Evolutionary conservation across 495 filamentous ascomycete genomes (phyloP).

Genomic region (Aspergillus coremiiformis): DNA sequence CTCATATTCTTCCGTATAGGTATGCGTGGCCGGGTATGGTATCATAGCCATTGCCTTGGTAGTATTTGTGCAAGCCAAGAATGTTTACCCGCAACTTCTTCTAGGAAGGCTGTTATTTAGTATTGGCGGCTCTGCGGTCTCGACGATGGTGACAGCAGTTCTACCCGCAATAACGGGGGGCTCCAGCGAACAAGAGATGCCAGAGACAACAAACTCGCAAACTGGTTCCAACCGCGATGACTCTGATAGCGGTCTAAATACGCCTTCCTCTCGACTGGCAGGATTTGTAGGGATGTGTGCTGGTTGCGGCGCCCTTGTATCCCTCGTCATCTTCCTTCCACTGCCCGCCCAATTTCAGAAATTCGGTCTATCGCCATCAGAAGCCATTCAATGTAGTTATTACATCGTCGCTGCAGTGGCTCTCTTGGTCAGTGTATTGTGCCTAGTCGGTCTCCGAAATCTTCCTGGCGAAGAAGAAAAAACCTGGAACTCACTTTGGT

Average conservation of each 20-base stretch:
- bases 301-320: slow-evolving; percentile 82
- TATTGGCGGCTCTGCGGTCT: slow-evolving; percentile 80
- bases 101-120: slow-evolving; percentile 83
- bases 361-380: slow-evolving; percentile 53
- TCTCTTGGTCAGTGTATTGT: slow-evolving; percentile 61
- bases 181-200: slow-evolving; percentile 9
- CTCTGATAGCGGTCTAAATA: slow-evolving; percentile 8
- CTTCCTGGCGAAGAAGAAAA: slow-evolving; percentile 74
- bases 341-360: slow-evolving; percentile 72
- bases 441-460: slow-evolving; percentile 72
- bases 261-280: slow-evolving; percentile 59
- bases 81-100: slow-evolving; percentile 85
- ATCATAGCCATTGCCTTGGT: slow-evolving; percentile 71
- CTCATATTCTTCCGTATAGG: slow-evolving; percentile 33
- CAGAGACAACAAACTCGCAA: slow-evolving; percentile 54
- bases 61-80: slow-evolving; percentile 73
- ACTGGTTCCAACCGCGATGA: slow-evolving; percentile 49
- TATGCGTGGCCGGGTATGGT: slow-evolving; percentile 68
- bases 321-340: slow-evolving; percentile 73
- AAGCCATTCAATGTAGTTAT: slow-evolving; percentile 72
- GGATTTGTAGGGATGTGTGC: slow-evolving; percentile 90
- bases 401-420: slow-evolving; percentile 74
- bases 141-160: slow-evolving; percentile 96
- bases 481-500: slow-evolving; percentile 47
- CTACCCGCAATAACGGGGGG: slow-evolving; percentile 72